phyloP scores from a whole-genome alignment of 2,329 filamentous ascomycete genomes.

The Hawksworthiomyces lignivorus region DNA sequence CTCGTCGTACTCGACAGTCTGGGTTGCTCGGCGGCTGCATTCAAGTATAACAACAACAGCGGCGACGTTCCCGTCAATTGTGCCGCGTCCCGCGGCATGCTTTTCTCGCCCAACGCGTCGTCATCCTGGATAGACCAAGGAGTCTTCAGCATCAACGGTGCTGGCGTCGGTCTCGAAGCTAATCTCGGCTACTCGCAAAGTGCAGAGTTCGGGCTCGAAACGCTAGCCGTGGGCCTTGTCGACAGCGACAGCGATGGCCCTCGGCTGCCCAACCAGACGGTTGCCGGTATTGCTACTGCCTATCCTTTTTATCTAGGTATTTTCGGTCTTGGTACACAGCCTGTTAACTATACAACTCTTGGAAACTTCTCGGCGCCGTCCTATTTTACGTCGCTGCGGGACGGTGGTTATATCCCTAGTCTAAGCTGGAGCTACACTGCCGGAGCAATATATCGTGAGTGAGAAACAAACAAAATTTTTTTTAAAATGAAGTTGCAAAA shows the following conservation, averaged over 20 bases:
- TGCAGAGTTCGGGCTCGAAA: constrained; percentile 22
- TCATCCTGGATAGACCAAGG: constrained; percentile 27
- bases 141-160: constrained; percentile 26
- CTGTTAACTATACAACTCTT: constrained; percentile 28
- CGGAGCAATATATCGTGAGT: constrained; percentile 31
- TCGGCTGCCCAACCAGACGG: constrained; percentile 23
- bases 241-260: constrained; percentile 17
- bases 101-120: constrained; percentile 28
- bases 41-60: constrained; percentile 13
- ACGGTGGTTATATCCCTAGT: constrained; percentile 29
- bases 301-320: constrained; percentile 32
- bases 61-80: constrained; percentile 25
- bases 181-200: constrained; percentile 27
- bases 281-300: constrained; percentile 25
- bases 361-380: constrained; percentile 28
- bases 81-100: constrained; percentile 26
- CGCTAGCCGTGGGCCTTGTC: constrained; percentile 23
- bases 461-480: too few relatives aligned
- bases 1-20: constrained; percentile 24
- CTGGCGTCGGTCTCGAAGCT: constrained; percentile 29
- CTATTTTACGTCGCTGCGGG: constrained; percentile 29
- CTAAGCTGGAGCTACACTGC: constrained; percentile 36
- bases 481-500: too few relatives aligned
- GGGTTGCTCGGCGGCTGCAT: constrained; percentile 24
- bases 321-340: constrained; percentile 31